Conservation (phyloP, 169 alveolate genomes). For the Haemoproteus tartakovskyi region DNA sequence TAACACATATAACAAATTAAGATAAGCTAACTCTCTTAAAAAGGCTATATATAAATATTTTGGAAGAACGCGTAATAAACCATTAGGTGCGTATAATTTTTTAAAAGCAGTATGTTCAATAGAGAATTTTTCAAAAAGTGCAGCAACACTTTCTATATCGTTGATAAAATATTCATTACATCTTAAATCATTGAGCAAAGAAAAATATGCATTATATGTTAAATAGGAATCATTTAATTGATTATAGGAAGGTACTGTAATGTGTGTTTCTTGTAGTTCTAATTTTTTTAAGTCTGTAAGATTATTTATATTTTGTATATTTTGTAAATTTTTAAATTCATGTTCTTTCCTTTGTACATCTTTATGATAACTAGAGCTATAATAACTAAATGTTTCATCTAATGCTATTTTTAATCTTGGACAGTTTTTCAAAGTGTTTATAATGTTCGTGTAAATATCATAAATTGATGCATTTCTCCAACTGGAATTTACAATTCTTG, state of each 20-base stretch:
- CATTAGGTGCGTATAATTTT: conserved; percentile 44
- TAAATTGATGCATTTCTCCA: conserved; percentile 76
- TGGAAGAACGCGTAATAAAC: conserved; percentile 65
- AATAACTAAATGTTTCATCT: conserved; percentile 72
- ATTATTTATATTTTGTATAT: conserved; percentile 55
- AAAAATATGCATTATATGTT: conserved; percentile 68
- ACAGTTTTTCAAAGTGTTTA: conserved; percentile 71
- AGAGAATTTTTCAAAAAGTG: conserved; percentile 76
- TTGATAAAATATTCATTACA: conserved; percentile 64
- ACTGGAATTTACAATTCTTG: conserved; percentile 53
- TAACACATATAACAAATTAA: conserved; percentile 74
- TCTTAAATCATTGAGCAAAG: conserved; percentile 58
- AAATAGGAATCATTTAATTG: conserved; percentile 40
- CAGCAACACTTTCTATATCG: conserved; percentile 61
- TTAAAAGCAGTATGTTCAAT: conserved; percentile 31
- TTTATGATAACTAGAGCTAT: conserved; percentile 40
- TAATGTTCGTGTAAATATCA: conserved; percentile 71
- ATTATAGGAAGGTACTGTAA: neutral
- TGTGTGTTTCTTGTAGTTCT: conserved; percentile 17
- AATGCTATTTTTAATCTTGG: conserved; percentile 72
- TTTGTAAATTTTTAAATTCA: conserved; percentile 10
- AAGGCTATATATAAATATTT: conserved; percentile 76
- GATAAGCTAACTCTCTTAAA: conserved; percentile 74
- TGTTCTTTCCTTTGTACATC: conserved; percentile 33
- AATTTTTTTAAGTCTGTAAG: conserved; percentile 39